Conservation (phyloP, 1,139 yeast species). For the Blastobotrys malaysiensis region DNA sequence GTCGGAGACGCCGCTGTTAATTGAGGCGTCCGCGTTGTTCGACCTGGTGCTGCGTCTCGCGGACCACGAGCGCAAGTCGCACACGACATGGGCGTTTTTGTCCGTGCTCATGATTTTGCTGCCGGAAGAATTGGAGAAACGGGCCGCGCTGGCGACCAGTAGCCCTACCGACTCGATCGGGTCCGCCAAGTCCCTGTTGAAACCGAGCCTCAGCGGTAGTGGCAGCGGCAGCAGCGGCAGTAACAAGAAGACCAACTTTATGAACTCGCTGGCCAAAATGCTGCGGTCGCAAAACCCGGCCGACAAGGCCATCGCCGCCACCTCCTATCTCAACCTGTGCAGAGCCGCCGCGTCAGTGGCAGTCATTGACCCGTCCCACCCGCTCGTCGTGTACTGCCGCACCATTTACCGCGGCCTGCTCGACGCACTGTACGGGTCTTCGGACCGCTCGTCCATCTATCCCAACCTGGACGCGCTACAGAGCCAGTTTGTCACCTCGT, state of each 20-base stretch:
- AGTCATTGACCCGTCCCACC: slow-evolving; percentile 43
- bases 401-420: slow-evolving; percentile 34
- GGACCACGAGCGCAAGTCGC: slow-evolving; percentile 19
- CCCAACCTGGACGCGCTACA: slow-evolving; percentile 24
- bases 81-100: slow-evolving; percentile 27
- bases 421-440: slow-evolving; percentile 25
- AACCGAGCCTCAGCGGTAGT: not conserved
- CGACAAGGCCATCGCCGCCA: slow-evolving; percentile 37
- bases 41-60: slow-evolving; percentile 22
- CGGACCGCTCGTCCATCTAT: slow-evolving; percentile 18
- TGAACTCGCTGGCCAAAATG: slow-evolving; percentile 11
- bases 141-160: slow-evolving; percentile 12
- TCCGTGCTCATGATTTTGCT: slow-evolving; percentile 30
- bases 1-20: slow-evolving; percentile 20
- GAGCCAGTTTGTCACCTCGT: slow-evolving; percentile 21
- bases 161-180: not conserved
- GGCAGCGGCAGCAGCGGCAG: not conserved
- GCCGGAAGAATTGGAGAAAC: slow-evolving; percentile 23
- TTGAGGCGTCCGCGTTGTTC: slow-evolving; percentile 15
- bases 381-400: slow-evolving; percentile 43
- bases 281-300: slow-evolving; percentile 23
- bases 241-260: slow-evolving; percentile 11
- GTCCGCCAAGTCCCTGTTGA: not conserved
- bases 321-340: slow-evolving; percentile 21
- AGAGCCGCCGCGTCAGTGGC: slow-evolving; percentile 42